phyloP scores from a whole-genome alignment of 352 stramenopile species.

The Blastocystis sp. region DNA sequence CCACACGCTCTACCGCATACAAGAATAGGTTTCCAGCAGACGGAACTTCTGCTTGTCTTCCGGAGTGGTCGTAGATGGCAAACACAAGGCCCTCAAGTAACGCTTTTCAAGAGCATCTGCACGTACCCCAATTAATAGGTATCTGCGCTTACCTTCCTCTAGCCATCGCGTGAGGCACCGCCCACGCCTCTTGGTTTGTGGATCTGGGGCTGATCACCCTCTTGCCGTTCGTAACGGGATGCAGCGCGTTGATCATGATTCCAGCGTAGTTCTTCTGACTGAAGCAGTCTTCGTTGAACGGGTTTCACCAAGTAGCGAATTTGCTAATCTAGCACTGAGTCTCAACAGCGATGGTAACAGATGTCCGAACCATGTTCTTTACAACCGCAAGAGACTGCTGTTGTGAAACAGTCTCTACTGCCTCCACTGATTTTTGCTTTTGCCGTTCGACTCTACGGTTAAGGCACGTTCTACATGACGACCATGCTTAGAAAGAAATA shows the following conservation, averaged over 20 bases:
- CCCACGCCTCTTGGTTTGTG: slow-evolving; percentile 44
- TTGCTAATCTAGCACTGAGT: slow-evolving; percentile 37
- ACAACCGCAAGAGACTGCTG: slow-evolving; percentile 46
- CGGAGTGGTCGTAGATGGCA: slow-evolving; percentile 56
- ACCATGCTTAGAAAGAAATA: too few relatives aligned
- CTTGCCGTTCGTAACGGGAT: slow-evolving; percentile 9
- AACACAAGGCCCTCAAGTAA: slow-evolving; percentile 46
- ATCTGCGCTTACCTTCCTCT: slow-evolving; percentile 35
- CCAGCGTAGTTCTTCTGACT: slow-evolving; percentile 50
- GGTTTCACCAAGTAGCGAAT: slow-evolving; percentile 61
- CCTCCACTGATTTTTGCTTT: too few relatives aligned
- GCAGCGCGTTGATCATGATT: slow-evolving; percentile 63
- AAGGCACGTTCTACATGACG: too few relatives aligned
- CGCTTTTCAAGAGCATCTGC: slow-evolving; percentile 55
- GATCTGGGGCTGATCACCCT: not conserved
- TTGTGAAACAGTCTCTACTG: not conserved
- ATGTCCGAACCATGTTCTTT: slow-evolving; percentile 62
- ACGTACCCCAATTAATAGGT: not conserved
- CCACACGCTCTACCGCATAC: not conserved
- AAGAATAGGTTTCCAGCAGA: slow-evolving; percentile 48
- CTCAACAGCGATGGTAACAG: not conserved
- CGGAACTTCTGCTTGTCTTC: slow-evolving; percentile 2
- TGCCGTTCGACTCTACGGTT: not conserved
- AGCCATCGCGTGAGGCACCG: slow-evolving; percentile 55
- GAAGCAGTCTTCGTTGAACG: slow-evolving; percentile 50